phyloP scores from a whole-genome alignment of 108 stramenopile genomes.

The Thalassiosira profunda region DNA sequence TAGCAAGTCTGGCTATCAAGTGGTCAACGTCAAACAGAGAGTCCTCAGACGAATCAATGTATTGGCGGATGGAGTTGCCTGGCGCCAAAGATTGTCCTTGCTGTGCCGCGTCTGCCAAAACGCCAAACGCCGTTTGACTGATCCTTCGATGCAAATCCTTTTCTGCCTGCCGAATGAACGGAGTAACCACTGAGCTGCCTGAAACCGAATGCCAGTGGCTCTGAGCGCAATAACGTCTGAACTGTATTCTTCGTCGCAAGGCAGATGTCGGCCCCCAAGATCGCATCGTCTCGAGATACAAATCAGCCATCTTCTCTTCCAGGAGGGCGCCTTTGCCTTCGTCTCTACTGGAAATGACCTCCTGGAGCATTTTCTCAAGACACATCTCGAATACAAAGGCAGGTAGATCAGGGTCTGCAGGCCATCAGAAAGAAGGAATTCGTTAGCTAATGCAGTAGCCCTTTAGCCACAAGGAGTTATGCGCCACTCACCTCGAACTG shows the following conservation, averaged over 20 bases:
- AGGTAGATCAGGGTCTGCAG: slow-evolving; percentile 71
- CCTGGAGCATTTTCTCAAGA: slow-evolving; percentile 65
- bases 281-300: slow-evolving; percentile 68
- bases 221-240: slow-evolving; percentile 49
- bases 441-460: background rate
- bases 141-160: slow-evolving; percentile 38
- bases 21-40: slow-evolving; percentile 36
- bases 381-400: slow-evolving; percentile 60
- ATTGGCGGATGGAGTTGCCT: slow-evolving; percentile 21
- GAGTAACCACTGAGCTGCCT: background rate
- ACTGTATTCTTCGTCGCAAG: slow-evolving; percentile 65
- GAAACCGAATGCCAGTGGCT: slow-evolving; percentile 21
- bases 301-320: slow-evolving; percentile 56
- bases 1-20: slow-evolving; percentile 16
- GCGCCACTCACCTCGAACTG: slow-evolving; percentile 82
- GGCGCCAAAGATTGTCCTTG: background rate
- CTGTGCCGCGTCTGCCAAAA: slow-evolving; percentile 16
- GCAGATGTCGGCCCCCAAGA: slow-evolving; percentile 80
- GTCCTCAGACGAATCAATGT: slow-evolving; percentile 39
- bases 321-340: background rate
- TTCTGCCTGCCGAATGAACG: slow-evolving; percentile 42
- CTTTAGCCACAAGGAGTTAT: background rate
- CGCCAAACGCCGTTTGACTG: slow-evolving; percentile 50
- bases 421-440: slow-evolving; percentile 2
- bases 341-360: slow-evolving; percentile 16